Percentiles rank a stretch among this genome's conserved stretches.
These are phyloP conservation scores for Mayamaea pseudoterrestris DNA, from an alignment of 108 stramenopile genomes.

Conservation along the genomic window DNA sequence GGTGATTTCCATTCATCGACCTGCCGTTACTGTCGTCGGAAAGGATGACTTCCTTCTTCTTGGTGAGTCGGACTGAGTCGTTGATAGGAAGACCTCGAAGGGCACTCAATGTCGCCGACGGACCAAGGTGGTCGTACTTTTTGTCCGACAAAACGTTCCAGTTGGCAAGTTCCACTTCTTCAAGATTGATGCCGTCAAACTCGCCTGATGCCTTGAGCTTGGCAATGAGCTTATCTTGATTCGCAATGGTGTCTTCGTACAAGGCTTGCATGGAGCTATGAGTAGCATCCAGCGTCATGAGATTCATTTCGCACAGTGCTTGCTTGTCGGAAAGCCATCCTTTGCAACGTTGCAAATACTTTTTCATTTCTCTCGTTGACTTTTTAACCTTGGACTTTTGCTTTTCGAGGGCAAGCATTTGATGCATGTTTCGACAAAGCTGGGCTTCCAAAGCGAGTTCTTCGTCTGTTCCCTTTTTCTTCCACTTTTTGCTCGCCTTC, in stretches of 20 bases:
- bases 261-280: conserved; percentile 1
- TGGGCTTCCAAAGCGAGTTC: conserved; percentile 9
- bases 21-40: background rate
- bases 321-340: conserved; percentile 8
- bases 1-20: background rate
- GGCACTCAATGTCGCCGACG: conserved; percentile 4
- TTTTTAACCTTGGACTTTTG: conserved; percentile 10
- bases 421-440: conserved; percentile 12
- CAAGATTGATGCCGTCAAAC: conserved; percentile 2
- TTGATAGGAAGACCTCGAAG: conserved; percentile 8
- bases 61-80: conserved; percentile 2
- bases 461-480: conserved; percentile 3
- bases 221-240: conserved; percentile 3
- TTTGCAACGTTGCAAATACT: conserved; percentile 10
- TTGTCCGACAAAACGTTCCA: background rate
- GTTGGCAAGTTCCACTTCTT: conserved; percentile 2
- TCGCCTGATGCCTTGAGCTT: conserved; percentile 3
- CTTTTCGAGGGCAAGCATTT: conserved; percentile 10
- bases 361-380: conserved; percentile 3
- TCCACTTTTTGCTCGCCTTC: conserved; percentile 5
- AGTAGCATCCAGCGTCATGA: conserved; percentile 14
- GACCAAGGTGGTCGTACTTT: too few relatives aligned
- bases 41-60: background rate
- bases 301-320: conserved; percentile 9
- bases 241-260: conserved; percentile 5